Evolutionary conservation across 1,284 basidiomycete species (phyloP).

Genomic region (Ceratobasidium sp.): DNA sequence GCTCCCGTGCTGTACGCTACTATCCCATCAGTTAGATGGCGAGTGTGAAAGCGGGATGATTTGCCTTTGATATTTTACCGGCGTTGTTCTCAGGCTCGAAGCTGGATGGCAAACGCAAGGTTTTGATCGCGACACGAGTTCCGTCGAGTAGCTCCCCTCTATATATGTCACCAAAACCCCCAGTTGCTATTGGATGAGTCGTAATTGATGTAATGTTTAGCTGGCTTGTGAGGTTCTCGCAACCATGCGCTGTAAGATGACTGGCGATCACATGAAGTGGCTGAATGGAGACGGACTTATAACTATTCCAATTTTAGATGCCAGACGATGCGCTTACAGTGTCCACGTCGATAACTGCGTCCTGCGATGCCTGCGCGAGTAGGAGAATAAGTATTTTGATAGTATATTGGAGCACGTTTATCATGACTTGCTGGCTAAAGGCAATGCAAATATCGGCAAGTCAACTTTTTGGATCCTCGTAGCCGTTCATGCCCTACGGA

Average conservation of each 20-base stretch:
- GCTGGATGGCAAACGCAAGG: not conserved
- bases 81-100: not conserved
- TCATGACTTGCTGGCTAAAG: no score
- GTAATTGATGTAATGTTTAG: not conserved
- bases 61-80: not conserved
- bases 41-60: not conserved
- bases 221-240: not conserved
- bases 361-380: no score
- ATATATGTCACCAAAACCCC: not conserved
- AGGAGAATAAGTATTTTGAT: no score
- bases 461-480: no score
- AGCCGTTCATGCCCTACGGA: no score
- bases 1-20: not conserved
- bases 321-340: no score
- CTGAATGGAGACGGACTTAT: no score
- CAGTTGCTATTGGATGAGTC: not conserved
- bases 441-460: no score
- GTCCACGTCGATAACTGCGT: no score
- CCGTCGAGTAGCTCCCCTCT: not conserved
- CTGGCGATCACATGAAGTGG: not conserved
- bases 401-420: no score
- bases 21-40: not conserved
- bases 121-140: not conserved
- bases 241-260: not conserved
- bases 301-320: no score